A percentile compares a stretch with the other conserved stretches of the same genome.
These are phyloP conservation scores for Colletotrichum sidae DNA, from an alignment of 2,329 filamentous ascomycete genomes.

Conservation along the genomic window DNA sequence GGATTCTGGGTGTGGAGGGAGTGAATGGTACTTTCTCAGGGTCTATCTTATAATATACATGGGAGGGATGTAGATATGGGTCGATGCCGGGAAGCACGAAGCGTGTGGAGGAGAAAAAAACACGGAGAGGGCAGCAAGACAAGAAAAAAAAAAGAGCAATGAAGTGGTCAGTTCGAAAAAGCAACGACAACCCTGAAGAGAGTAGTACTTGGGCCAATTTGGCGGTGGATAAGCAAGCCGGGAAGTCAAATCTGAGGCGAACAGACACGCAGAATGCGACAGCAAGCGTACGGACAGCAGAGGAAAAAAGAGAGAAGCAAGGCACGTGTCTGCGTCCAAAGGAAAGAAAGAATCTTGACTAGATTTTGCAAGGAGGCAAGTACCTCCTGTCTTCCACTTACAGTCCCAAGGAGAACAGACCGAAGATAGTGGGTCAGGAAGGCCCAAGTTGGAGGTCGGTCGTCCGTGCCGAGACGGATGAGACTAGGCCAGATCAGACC, in stretches of 20 bases:
- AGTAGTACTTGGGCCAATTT: slow-evolving; percentile 15
- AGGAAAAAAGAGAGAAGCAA: background rate
- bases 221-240: slow-evolving; percentile 12
- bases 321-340: slow-evolving; percentile 1
- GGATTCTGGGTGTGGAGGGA: slow-evolving; percentile 31
- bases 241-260: slow-evolving; percentile 34
- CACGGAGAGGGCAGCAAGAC: slow-evolving; percentile 11
- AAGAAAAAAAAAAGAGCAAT: slow-evolving; percentile 9
- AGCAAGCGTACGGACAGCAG: background rate
- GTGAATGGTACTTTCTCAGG: slow-evolving; percentile 30
- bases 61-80: slow-evolving; percentile 34
- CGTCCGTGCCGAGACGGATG: slow-evolving; percentile 24
- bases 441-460: slow-evolving; percentile 14
- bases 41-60: slow-evolving; percentile 34
- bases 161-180: slow-evolving; percentile 24
- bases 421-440: slow-evolving; percentile 21
- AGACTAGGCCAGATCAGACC: slow-evolving; percentile 29
- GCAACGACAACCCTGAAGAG: slow-evolving; percentile 29
- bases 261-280: background rate
- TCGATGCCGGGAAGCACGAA: slow-evolving; percentile 26
- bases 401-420: slow-evolving; percentile 15
- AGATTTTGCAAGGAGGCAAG: slow-evolving; percentile 7
- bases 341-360: slow-evolving; percentile 7
- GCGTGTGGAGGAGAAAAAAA: background rate
- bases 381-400: slow-evolving; percentile 20